phyloP scores from a whole-genome alignment of 2,329 filamentous ascomycete species.

The Aspergillus fumigatiaffinis region DNA sequence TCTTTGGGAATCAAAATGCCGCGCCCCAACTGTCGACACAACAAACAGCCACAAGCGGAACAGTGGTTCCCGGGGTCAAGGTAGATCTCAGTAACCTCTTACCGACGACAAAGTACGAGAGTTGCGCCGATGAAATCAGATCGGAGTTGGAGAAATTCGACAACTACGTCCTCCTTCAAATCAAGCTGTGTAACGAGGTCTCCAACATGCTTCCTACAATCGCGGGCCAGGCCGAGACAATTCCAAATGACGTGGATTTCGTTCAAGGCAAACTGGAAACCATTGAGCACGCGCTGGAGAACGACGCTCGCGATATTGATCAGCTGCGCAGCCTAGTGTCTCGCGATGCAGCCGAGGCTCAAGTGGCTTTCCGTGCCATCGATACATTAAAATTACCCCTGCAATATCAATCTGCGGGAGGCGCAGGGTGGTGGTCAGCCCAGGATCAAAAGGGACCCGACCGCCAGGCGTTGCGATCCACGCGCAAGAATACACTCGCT shows the following conservation, averaged over 20 bases:
- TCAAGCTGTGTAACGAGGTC: constrained; percentile 68
- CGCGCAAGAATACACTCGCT: constrained; percentile 43
- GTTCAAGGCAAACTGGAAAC: constrained; percentile 60
- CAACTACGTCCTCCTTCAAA: constrained; percentile 73
- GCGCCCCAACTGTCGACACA: constrained; percentile 29
- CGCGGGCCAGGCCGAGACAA: constrained; percentile 58
- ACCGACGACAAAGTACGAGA: constrained; percentile 86
- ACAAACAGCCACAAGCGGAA: constrained; percentile 29
- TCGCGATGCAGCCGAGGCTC: constrained; percentile 66
- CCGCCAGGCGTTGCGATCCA: constrained; percentile 35
- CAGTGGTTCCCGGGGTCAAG: constrained; percentile 63
- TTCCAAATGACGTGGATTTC: constrained; percentile 63
- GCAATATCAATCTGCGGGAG: constrained; percentile 54
- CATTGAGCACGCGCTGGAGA: constrained; percentile 59
- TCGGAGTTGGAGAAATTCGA: constrained; percentile 74
- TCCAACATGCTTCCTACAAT: constrained; percentile 66
- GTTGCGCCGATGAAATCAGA: constrained; percentile 78
- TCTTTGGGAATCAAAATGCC: constrained; percentile 35
- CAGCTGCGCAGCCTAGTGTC: constrained; percentile 55
- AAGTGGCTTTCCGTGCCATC: constrained; percentile 67
- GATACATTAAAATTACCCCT: constrained; percentile 69
- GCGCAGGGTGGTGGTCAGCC: constrained; percentile 38
- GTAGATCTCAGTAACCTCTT: constrained; percentile 76
- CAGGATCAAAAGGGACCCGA: constrained; percentile 38
- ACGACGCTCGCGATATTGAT: constrained; percentile 59